These are phyloP conservation scores for Monosporozyma aquatica DNA, from an alignment of 805 yeast species.

Conservation along the genomic window DNA sequence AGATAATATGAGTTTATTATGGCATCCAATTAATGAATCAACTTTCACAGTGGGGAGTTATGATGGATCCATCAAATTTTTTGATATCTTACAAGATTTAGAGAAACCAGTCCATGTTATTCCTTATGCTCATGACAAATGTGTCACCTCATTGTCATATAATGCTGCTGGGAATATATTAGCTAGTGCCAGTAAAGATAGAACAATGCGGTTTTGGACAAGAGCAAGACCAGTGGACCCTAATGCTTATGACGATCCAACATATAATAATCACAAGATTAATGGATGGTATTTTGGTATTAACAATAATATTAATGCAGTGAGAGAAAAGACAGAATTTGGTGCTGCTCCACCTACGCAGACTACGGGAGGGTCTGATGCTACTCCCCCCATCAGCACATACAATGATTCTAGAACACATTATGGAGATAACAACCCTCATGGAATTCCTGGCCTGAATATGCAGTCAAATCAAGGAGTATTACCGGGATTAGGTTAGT, in stretches of 20 bases:
- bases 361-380: background rate
- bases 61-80: slow-evolving; percentile 81
- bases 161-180: slow-evolving; percentile 91
- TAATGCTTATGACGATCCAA: slow-evolving; percentile 68
- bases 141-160: slow-evolving; percentile 80
- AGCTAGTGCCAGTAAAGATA: slow-evolving; percentile 88
- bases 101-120: slow-evolving; percentile 46
- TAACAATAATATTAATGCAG: slow-evolving; percentile 29
- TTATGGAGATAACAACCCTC: background rate
- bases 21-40: slow-evolving; percentile 87
- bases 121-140: slow-evolving; percentile 92
- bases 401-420: background rate
- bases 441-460: slow-evolving; percentile 11
- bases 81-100: slow-evolving; percentile 35
- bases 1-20: slow-evolving; percentile 75
- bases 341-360: slow-evolving; percentile 28
- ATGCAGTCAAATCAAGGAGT: background rate
- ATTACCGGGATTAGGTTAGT: slow-evolving; percentile 6
- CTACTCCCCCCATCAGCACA: background rate
- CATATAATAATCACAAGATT: slow-evolving; percentile 57
- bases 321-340: slow-evolving; percentile 28
- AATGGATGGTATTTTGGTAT: slow-evolving; percentile 50
- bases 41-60: slow-evolving; percentile 78
- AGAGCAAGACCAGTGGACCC: slow-evolving; percentile 88
- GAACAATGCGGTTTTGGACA: slow-evolving; percentile 90